Conservation (phyloP, 1,284 basidiomycete genomes). For the Crucibulum parvulum region DNA sequence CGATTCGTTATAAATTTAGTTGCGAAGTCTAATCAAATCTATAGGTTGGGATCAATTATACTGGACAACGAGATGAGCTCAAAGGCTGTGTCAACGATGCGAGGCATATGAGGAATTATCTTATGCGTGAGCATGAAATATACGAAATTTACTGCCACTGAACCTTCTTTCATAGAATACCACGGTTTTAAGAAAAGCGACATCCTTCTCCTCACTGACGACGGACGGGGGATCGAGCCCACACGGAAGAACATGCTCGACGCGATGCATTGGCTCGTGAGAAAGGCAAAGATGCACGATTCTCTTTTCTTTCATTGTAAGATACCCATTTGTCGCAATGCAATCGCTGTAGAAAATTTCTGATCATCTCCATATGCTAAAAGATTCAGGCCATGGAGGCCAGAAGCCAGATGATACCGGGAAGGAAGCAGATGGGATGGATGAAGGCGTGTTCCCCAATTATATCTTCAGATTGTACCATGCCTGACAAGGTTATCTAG, state of each 20-base stretch:
- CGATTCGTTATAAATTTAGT: constrained; percentile 12
- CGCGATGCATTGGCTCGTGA: constrained; percentile 2
- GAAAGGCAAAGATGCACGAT: background rate
- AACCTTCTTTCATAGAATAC: constrained; percentile 41
- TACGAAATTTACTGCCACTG: background rate
- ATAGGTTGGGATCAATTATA: constrained; percentile 85
- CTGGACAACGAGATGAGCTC: constrained; percentile 65
- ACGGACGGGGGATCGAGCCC: constrained; percentile 66
- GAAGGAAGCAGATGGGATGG: background rate
- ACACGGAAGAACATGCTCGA: constrained; percentile 74
- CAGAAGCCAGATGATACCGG: background rate
- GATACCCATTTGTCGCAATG: background rate
- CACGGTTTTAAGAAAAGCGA: constrained; percentile 75
- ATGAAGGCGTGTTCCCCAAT: background rate
- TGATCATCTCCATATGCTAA: background rate
- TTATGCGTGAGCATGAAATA: constrained; percentile 60
- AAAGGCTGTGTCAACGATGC: constrained; percentile 88
- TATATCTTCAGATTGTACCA: background rate
- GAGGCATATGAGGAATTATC: constrained; percentile 71
- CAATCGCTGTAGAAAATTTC: background rate
- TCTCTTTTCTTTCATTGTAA: constrained; percentile 3
- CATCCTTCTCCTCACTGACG: constrained; percentile 84
- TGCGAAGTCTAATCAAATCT: background rate
- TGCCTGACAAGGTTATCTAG: background rate
- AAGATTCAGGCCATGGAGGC: constrained; percentile 3